A percentile compares a stretch with the other conserved stretches of the same genome.
Evolutionary conservation across 352 stramenopile genomes (phyloP).

Genomic region (Globisporangium okanoganense): DNA sequence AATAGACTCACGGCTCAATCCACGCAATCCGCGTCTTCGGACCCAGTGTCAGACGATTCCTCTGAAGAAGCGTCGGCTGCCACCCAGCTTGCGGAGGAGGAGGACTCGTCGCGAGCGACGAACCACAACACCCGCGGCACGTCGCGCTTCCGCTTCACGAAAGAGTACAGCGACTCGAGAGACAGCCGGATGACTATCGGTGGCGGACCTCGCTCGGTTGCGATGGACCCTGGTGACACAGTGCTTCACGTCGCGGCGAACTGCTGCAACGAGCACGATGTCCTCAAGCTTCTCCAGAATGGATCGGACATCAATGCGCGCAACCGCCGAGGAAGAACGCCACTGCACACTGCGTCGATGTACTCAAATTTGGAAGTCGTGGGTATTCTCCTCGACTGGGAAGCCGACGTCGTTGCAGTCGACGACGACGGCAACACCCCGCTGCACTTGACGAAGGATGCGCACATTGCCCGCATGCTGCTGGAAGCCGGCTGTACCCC

Average conservation of each 20-base stretch:
- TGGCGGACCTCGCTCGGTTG: constrained; percentile 65
- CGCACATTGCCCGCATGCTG: constrained; percentile 76
- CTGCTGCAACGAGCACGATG: constrained; percentile 84
- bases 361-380: constrained; percentile 84
- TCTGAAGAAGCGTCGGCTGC: constrained; percentile 37
- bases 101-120: constrained; percentile 15
- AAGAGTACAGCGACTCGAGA: constrained; percentile 63
- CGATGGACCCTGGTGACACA: constrained; percentile 84
- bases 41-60: constrained; percentile 74
- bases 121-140: constrained; percentile 34
- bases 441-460: constrained; percentile 74
- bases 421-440: constrained; percentile 85
- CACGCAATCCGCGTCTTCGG: constrained; percentile 43
- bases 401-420: constrained; percentile 72
- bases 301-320: constrained; percentile 82
- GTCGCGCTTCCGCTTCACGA: constrained; percentile 80
- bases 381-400: constrained; percentile 75
- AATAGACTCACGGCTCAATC: constrained; percentile 55
- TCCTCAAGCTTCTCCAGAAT: constrained; percentile 83
- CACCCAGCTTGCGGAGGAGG: constrained; percentile 17
- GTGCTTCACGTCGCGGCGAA: constrained; percentile 85
- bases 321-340: constrained; percentile 75
- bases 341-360: constrained; percentile 76
- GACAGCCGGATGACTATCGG: constrained; percentile 27
- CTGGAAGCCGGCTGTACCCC: constrained; percentile 77